These are phyloP conservation scores for Arthrobotrys musiformis DNA, from an alignment of 2,329 filamentous ascomycete genomes.

Conservation along the genomic window DNA sequence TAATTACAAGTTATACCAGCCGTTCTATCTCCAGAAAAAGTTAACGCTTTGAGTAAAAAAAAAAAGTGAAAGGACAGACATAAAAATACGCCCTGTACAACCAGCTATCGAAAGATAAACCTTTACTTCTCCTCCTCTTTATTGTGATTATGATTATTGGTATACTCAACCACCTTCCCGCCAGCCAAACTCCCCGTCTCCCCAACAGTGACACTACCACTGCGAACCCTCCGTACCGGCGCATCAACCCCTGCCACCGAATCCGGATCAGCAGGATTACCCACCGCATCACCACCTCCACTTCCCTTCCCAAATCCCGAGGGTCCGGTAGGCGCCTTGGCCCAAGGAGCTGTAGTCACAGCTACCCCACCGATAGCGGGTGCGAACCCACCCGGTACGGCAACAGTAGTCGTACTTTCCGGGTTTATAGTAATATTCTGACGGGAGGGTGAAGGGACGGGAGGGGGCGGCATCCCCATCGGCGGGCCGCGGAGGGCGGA, in stretches of 20 bases:
- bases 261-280: conserved; percentile 27
- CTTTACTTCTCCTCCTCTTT: conserved; percentile 23
- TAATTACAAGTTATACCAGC: background rate
- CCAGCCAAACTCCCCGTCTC: conserved; percentile 48
- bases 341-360: conserved; percentile 53
- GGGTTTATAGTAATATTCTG: conserved; percentile 44
- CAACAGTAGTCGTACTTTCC: conserved; percentile 42
- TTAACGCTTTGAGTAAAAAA: conserved; percentile 5
- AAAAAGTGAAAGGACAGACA: background rate
- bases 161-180: conserved; percentile 53
- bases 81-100: background rate
- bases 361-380: conserved; percentile 52
- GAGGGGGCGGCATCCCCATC: conserved; percentile 24
- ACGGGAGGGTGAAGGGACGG: conserved; percentile 21
- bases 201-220: conserved; percentile 50
- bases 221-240: conserved; percentile 41
- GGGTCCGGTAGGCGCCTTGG: conserved; percentile 48
- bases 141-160: conserved; percentile 30
- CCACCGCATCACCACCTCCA: conserved; percentile 28
- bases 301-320: conserved; percentile 50
- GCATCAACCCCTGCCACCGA: conserved; percentile 9
- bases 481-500: conserved; percentile 38
- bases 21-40: background rate
- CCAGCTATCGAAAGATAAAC: background rate
- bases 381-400: conserved; percentile 44